A percentile compares a stretch with the other conserved stretches of the same genome.
Conservation (phyloP, 352 stramenopile genomes). For the Thalassiosira ordinaria region DNA sequence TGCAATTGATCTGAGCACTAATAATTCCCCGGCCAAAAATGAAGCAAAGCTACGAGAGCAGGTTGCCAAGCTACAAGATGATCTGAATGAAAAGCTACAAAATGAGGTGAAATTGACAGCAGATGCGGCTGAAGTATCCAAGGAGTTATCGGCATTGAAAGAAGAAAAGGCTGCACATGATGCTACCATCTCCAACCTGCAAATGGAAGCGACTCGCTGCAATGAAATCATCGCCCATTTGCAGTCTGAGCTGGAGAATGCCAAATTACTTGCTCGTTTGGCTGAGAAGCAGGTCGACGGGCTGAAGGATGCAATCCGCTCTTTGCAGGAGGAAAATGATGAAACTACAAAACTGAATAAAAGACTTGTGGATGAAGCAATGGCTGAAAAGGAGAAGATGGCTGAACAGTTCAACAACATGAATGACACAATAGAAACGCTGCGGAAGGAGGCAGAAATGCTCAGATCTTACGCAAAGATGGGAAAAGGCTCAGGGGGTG, state of each 20-base stretch:
- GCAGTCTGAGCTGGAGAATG: constrained; percentile 65
- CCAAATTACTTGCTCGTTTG: constrained; percentile 69
- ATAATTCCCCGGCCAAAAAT: constrained; percentile 40
- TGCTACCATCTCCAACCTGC: constrained; percentile 61
- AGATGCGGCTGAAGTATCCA: constrained; percentile 51
- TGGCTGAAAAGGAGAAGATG: constrained; percentile 77
- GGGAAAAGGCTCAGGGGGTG: constrained; percentile 28
- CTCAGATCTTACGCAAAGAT: constrained; percentile 48
- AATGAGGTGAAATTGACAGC: constrained; percentile 56
- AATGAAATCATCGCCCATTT: constrained; percentile 73
- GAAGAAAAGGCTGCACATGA: constrained; percentile 65
- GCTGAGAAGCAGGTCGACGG: constrained; percentile 82
- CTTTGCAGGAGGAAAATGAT: constrained; percentile 82
- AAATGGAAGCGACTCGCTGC: constrained; percentile 56
- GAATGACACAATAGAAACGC: constrained; percentile 77
- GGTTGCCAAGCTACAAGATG: constrained; percentile 71
- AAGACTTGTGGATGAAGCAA: constrained; percentile 60
- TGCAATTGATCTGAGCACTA: constrained; percentile 32
- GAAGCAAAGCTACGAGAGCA: constrained; percentile 72
- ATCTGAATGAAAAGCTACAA: constrained; percentile 68
- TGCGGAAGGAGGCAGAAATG: constrained; percentile 76
- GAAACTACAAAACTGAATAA: constrained; percentile 72
- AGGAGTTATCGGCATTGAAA: constrained; percentile 62
- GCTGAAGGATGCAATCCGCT: constrained; percentile 80
- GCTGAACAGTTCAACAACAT: constrained; percentile 81